A percentile compares a stretch with the other conserved stretches of the same genome.
Evolutionary conservation across 2,329 filamentous ascomycete species (phyloP).

Genomic region (Pseudocercospora vitis): DNA sequence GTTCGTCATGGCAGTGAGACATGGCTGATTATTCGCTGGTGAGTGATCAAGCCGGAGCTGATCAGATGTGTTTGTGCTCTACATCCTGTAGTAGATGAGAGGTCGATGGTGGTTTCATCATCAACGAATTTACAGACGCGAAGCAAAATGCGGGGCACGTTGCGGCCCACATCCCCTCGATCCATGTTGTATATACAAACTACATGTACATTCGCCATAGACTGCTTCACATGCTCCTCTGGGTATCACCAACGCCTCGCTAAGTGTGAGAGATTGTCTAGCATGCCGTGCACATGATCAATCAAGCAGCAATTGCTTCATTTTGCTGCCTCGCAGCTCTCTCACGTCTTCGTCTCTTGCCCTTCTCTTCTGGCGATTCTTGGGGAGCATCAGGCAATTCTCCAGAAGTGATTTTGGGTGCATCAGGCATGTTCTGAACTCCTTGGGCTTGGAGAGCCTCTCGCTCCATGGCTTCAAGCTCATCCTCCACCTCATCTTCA

Average conservation of each 20-base stretch:
- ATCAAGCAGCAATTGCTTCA: slow-evolving; percentile 32
- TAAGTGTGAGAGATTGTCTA: neutral
- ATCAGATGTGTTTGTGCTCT: slow-evolving; percentile 2
- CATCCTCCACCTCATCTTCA: slow-evolving; percentile 96
- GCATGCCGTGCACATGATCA: neutral
- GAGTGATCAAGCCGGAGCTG: slow-evolving; percentile 14
- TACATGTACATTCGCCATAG: no score
- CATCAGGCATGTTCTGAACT: slow-evolving; percentile 40
- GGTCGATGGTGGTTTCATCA: neutral
- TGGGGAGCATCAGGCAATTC: slow-evolving; percentile 37
- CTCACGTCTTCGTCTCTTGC: slow-evolving; percentile 32
- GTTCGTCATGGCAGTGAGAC: slow-evolving; percentile 52
- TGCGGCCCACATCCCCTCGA: neutral
- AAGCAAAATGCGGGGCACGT: neutral
- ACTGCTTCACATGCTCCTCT: neutral
- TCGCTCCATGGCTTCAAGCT: slow-evolving; percentile 76
- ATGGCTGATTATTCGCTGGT: slow-evolving; percentile 29
- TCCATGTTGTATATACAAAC: neutral
- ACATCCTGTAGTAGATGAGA: slow-evolving; percentile 12
- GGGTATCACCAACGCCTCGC: slow-evolving; percentile 18
- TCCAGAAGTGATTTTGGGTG: slow-evolving; percentile 35
- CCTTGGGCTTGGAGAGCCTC: slow-evolving; percentile 50
- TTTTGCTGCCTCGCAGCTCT: slow-evolving; percentile 24
- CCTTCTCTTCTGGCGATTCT: slow-evolving; percentile 32
- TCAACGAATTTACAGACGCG: slow-evolving; percentile 1